Base-by-base conservation (phyloP, 305 asterid species). In the Solanum chacoense region DNA sequence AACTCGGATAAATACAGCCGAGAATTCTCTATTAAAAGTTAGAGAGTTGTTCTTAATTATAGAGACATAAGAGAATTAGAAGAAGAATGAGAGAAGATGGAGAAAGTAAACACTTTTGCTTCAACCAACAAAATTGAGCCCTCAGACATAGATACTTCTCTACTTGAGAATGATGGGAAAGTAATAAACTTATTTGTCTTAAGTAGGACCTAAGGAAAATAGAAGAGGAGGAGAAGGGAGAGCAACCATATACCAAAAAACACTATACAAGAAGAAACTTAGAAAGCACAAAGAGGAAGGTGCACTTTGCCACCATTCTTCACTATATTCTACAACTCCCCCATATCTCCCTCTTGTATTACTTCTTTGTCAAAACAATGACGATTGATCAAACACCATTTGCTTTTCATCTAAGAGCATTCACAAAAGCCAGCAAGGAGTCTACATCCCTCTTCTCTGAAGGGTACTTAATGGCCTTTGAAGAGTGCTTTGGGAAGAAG, bases 361-460 rank as follows among this genome's bases (percentile, higher is more conserved):
- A 45, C 86, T 42, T 42, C 18, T 10, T 50, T 29, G 73, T 11
- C 11, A 50, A 45, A 81, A 18, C 86, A 45, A 81, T 29, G 38
- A 28, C 29, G 86, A 16, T 50, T 20, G 72, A 50, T 50, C 86
- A 50, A 50, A 50, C 86, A 50, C 73, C 73, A 83, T 50, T 50
- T 50, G 73, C 31, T 34, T 50, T 83, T 93, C 91, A 93, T 78
- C 92, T 91, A n/a, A 96, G 95, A 37, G 98, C 99, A 86, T 92
- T 98, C 67, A 98, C 94, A 89, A 98, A 98, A 78, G 98, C 95
- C 93, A 92, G 84, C 94, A 98, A 91, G 3, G 99, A 95, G 29
- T 93, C 97, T 1, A 94, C 96, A 36, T 96, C 99, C 89, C 99
- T 94, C 90, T 93, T 94, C 96, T 98, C 99, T 1, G 98, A 92